Evolutionary conservation across 352 stramenopile species (phyloP).

Genomic region (Pythium utonaiense): DNA sequence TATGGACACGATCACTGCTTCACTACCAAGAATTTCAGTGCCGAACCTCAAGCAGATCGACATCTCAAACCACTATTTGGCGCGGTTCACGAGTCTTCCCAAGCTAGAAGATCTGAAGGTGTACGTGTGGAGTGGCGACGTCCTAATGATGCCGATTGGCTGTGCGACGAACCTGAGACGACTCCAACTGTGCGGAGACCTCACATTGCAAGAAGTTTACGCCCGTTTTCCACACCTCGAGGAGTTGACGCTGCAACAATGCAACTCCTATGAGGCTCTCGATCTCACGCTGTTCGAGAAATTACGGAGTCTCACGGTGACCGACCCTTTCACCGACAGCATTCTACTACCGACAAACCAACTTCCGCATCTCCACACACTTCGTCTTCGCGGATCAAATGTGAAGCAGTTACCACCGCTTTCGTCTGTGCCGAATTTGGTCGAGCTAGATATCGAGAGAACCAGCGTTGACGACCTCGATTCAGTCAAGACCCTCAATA

Average conservation of each 20-base stretch:
- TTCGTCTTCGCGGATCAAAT: constrained; percentile 5
- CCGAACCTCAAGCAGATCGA: constrained; percentile 3
- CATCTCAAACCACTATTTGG: constrained; percentile 14
- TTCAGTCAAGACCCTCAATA: not conserved
- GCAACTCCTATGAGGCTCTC: not conserved
- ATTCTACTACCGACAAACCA: not conserved
- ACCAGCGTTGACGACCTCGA: not conserved
- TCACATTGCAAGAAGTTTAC: constrained; percentile 5
- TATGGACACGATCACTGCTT: not conserved
- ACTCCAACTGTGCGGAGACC: constrained; percentile 1
- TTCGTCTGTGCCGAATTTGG: not conserved
- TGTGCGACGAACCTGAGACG: not conserved
- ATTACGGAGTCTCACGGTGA: not conserved
- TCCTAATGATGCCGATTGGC: constrained; percentile 4
- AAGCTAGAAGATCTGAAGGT: constrained; percentile 6
- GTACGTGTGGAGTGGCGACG: constrained; percentile 17
- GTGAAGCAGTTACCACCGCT: not conserved
- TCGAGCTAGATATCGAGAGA: constrained; percentile 5
- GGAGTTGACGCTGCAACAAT: constrained; percentile 5
- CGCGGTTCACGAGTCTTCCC: not conserved
- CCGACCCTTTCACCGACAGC: not conserved
- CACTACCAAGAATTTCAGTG: not conserved
- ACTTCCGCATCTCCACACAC: not conserved
- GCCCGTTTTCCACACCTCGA: constrained; percentile 3
- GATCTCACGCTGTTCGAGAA: constrained; percentile 1